phyloP scores from a whole-genome alignment of 805 yeast species.

The Yarrowia bubula region DNA sequence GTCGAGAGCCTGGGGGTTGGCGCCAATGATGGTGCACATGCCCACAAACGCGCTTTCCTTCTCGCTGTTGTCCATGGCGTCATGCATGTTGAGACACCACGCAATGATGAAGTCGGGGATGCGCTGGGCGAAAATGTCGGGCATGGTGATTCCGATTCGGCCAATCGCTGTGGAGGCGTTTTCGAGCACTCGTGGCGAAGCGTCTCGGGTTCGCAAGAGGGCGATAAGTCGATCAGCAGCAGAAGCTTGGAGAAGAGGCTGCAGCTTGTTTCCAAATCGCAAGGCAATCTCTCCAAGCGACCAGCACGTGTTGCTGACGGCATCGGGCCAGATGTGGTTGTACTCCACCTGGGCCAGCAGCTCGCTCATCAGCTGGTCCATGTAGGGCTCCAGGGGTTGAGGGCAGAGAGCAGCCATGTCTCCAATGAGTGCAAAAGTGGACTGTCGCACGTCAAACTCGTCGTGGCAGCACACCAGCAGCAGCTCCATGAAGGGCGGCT shows the following conservation, averaged over 20 bases:
- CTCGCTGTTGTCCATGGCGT: slow-evolving; percentile 76
- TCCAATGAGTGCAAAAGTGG: slow-evolving; percentile 85
- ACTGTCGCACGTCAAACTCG: slow-evolving; percentile 85
- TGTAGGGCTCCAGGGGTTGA: slow-evolving; percentile 36
- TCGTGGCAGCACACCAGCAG: slow-evolving; percentile 71
- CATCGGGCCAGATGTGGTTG: slow-evolving; percentile 62
- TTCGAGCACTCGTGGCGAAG: slow-evolving; percentile 67
- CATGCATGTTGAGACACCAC: slow-evolving; percentile 72
- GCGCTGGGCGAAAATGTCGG: slow-evolving; percentile 58
- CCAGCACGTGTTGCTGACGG: slow-evolving; percentile 91
- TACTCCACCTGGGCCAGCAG: slow-evolving; percentile 66
- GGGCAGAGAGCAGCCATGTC: slow-evolving; percentile 58
- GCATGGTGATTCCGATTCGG: slow-evolving; percentile 65
- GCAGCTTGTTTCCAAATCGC: slow-evolving; percentile 46
- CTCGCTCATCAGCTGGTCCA: slow-evolving; percentile 41
- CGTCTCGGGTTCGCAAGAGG: slow-evolving; percentile 40
- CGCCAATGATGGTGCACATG: slow-evolving; percentile 63
- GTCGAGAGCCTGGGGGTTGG: slow-evolving; percentile 63
- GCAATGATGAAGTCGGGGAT: slow-evolving; percentile 55
- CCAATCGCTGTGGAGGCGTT: slow-evolving; percentile 90
- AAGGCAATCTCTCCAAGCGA: slow-evolving; percentile 83
- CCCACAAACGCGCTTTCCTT: slow-evolving; percentile 87
- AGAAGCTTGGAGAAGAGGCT: slow-evolving; percentile 54
- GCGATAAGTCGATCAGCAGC: slow-evolving; percentile 56
- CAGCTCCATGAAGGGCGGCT: slow-evolving; percentile 54